A percentile compares a stretch with the other conserved stretches of the same genome.
Conservation (phyloP, 495 filamentous ascomycete genomes). For the Podospora fimiseda region DNA sequence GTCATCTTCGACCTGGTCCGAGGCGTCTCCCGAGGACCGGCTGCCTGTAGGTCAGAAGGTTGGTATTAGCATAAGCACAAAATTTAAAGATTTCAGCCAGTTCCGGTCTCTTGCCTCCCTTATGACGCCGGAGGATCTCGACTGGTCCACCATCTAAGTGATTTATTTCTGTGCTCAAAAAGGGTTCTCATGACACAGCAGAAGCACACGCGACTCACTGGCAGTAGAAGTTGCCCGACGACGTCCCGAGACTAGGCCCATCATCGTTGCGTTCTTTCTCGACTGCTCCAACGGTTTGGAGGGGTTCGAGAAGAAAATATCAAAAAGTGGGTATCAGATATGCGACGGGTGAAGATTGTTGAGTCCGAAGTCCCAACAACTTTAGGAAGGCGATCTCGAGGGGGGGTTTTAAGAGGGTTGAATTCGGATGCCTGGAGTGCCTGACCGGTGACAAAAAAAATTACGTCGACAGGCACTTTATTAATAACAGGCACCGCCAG, state of each 20-base stretch:
- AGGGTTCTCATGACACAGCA: constrained; percentile 1
- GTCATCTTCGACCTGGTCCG: constrained; percentile 58
- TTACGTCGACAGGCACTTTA: constrained; percentile 10
- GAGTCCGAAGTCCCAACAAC: background rate
- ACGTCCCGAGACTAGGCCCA: constrained; percentile 29
- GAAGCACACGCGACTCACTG: constrained; percentile 25
- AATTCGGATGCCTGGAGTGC: constrained; percentile 1
- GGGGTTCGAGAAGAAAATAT: constrained; percentile 6
- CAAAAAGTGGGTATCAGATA: background rate
- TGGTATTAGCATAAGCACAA: constrained; percentile 11
- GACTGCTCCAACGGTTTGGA: background rate
- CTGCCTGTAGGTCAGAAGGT: constrained; percentile 33
- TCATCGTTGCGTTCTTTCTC: constrained; percentile 14
- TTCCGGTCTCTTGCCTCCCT: constrained; percentile 21
- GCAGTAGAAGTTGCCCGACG: constrained; percentile 32
- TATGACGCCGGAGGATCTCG: constrained; percentile 16
- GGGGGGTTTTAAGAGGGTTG: background rate
- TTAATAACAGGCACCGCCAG: constrained; percentile 5
- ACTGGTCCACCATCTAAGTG: constrained; percentile 15
- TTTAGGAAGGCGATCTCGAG: background rate
- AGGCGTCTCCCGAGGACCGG: constrained; percentile 39
- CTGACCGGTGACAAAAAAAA: background rate
- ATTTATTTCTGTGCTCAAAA: constrained; percentile 17
- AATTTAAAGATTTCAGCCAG: background rate
- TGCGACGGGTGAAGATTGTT: background rate